These are phyloP conservation scores for Santalum album DNA, from an alignment of 164 flowering plant species.

Conservation along the genomic window DNA sequence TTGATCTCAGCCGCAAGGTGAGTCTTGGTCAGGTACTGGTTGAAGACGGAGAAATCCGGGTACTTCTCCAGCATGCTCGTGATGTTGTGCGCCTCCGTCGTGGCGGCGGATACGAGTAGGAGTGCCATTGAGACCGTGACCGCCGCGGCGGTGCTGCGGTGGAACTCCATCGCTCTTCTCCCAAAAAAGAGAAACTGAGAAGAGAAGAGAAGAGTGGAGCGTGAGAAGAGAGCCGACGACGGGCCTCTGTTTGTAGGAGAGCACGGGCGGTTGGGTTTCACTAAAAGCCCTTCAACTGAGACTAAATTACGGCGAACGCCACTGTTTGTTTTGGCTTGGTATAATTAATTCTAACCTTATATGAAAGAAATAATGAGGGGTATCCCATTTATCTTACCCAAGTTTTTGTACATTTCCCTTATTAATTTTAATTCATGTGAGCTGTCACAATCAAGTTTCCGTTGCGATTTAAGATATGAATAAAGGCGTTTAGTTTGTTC, in stretches of 20 bases:
- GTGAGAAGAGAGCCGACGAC: neutral
- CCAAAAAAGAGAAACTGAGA: slow-evolving; percentile 12
- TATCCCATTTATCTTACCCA: no score
- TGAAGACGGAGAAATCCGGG: slow-evolving; percentile 56
- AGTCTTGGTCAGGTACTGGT: slow-evolving; percentile 52
- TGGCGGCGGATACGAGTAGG: slow-evolving; percentile 8
- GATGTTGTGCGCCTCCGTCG: slow-evolving; percentile 39
- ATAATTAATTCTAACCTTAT: no score
- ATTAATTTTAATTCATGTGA: no score
- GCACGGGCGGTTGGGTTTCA: neutral
- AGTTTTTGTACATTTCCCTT: no score
- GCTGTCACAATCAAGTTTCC: no score
- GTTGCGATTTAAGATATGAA: no score
- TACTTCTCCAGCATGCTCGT: slow-evolving; percentile 33
- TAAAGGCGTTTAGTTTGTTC: no score
- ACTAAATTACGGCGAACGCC: slow-evolving; percentile 4
- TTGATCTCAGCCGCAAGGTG: slow-evolving; percentile 79
- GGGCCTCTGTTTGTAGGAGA: slow-evolving; percentile 1
- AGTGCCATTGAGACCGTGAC: slow-evolving; percentile 1
- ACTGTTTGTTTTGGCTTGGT: neutral
- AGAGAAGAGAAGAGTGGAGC: slow-evolving; percentile 2
- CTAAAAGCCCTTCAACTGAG: neutral
- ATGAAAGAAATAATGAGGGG: no score
- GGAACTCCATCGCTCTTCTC: slow-evolving; percentile 17
- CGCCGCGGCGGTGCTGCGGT: neutral